A percentile compares a stretch with the other conserved stretches of the same genome.
Evolutionary conservation across 176 grass and related monocot species (phyloP).

Genomic region (Bolboschoenus planiculmis): DNA sequence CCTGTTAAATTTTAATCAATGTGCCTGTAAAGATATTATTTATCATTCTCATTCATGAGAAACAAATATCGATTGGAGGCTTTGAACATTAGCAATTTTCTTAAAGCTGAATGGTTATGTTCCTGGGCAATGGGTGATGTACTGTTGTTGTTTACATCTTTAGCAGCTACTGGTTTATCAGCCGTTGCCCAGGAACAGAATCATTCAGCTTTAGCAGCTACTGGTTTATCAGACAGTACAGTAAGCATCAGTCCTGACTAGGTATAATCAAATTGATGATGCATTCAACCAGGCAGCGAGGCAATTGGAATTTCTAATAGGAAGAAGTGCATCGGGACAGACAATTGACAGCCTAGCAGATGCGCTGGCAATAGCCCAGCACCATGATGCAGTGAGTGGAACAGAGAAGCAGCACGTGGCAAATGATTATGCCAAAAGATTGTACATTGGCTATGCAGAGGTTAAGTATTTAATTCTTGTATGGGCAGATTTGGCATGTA

Average conservation of each 20-base stretch:
- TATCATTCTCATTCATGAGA: no score
- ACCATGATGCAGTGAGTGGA: constrained; percentile 93
- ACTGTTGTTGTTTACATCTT: not conserved
- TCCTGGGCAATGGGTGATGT: not conserved
- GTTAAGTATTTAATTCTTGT: constrained; percentile 23
- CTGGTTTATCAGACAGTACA: not conserved
- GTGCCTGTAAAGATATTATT: not conserved
- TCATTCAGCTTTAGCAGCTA: no score
- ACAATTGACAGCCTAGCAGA: constrained; percentile 66
- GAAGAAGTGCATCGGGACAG: constrained; percentile 37
- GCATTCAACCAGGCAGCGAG: constrained; percentile 55
- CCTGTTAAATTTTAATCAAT: not conserved
- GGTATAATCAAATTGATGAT: constrained; percentile 7
- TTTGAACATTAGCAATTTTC: not conserved
- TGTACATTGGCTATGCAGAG: constrained; percentile 80
- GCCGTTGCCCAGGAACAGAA: no score
- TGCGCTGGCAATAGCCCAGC: constrained; percentile 84
- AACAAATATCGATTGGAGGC: not conserved
- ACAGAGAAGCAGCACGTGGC: constrained; percentile 98
- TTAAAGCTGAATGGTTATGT: not conserved
- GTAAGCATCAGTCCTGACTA: not conserved
- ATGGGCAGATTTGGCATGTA: not conserved
- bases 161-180: no score
- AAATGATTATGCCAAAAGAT: constrained; percentile 95
- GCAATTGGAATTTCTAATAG: constrained; percentile 81